Evolutionary conservation across 371 early-diverging fungal species (phyloP).

Genomic region (Rhizopus delemar): DNA sequence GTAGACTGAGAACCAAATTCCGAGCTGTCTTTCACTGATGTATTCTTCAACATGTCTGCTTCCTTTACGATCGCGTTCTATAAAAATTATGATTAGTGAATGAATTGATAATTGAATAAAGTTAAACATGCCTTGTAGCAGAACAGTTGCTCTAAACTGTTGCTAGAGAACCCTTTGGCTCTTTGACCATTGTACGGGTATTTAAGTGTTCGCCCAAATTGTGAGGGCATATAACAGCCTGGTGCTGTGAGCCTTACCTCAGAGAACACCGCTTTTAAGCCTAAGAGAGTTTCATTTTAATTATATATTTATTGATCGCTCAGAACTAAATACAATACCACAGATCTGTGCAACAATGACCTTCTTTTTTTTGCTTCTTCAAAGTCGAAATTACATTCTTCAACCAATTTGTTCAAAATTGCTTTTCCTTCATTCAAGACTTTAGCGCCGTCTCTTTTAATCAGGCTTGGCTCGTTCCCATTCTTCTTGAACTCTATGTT

Average conservation of each 20-base stretch:
- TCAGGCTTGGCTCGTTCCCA: slow-evolving; percentile 4
- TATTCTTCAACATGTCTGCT: slow-evolving; percentile 6
- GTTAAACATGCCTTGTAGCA: slow-evolving; percentile 9
- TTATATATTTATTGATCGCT: slow-evolving; percentile 2
- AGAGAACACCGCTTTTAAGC: slow-evolving; percentile 9
- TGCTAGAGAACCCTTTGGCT: not conserved
- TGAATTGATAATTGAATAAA: slow-evolving; percentile 9
- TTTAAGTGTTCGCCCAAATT: slow-evolving; percentile 5
- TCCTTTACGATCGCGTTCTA: slow-evolving; percentile 7
- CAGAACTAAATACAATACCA: slow-evolving; percentile 14
- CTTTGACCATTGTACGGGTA: slow-evolving; percentile 8
- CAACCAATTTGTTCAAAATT: slow-evolving; percentile 8
- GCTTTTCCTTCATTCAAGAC: slow-evolving; percentile 7
- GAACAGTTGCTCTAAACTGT: slow-evolving; percentile 8
- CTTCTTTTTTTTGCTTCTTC: slow-evolving; percentile 4
- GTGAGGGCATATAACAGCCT: slow-evolving; percentile 10
- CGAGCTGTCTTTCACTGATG: slow-evolving; percentile 6
- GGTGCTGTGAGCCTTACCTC: slow-evolving; percentile 9
- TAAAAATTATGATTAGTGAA: slow-evolving; percentile 6
- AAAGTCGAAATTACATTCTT: slow-evolving; percentile 5
- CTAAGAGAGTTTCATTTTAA: slow-evolving; percentile 10
- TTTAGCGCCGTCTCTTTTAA: slow-evolving; percentile 1
- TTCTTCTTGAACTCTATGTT: slow-evolving; percentile 15
- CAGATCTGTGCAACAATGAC: slow-evolving; percentile 9
- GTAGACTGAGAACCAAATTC: slow-evolving; percentile 15